Conservation (phyloP, 2,329 filamentous ascomycete genomes). For the Passalora sequoiae region DNA sequence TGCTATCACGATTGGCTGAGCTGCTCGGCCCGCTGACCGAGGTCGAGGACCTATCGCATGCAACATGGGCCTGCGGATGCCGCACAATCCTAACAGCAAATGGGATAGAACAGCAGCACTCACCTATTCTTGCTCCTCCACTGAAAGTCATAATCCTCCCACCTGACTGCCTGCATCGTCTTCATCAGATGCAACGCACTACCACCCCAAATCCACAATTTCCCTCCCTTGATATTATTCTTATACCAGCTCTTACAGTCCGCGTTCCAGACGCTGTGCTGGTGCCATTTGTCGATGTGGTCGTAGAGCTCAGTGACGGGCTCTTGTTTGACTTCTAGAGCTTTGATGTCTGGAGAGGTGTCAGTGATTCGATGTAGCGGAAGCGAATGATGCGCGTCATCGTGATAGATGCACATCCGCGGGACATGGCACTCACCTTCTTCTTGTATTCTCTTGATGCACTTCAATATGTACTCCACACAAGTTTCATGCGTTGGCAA, state of each 20-base stretch:
- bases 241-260: neutral
- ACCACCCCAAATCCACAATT: neutral
- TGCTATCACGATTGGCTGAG: too few relatives aligned
- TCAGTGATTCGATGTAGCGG: too few relatives aligned
- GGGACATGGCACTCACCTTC: too few relatives aligned
- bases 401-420: too few relatives aligned
- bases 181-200: neutral
- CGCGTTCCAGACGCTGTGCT: neutral
- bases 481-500: neutral
- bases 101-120: too few relatives aligned
- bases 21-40: too few relatives aligned
- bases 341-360: neutral
- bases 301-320: neutral
- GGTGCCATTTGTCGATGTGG: neutral
- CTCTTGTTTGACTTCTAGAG: neutral
- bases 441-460: neutral
- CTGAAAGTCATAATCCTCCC: neutral
- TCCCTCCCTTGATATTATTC: neutral
- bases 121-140: too few relatives aligned
- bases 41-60: too few relatives aligned
- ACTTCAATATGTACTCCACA: neutral
- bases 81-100: too few relatives aligned
- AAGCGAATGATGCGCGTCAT: too few relatives aligned
- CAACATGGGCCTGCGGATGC: too few relatives aligned
- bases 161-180: neutral